Percentiles rank a stretch among this genome's conserved stretches.
phyloP scores from a whole-genome alignment of 2,329 filamentous ascomycete genomes.

The Chrysoporthe puriensis region DNA sequence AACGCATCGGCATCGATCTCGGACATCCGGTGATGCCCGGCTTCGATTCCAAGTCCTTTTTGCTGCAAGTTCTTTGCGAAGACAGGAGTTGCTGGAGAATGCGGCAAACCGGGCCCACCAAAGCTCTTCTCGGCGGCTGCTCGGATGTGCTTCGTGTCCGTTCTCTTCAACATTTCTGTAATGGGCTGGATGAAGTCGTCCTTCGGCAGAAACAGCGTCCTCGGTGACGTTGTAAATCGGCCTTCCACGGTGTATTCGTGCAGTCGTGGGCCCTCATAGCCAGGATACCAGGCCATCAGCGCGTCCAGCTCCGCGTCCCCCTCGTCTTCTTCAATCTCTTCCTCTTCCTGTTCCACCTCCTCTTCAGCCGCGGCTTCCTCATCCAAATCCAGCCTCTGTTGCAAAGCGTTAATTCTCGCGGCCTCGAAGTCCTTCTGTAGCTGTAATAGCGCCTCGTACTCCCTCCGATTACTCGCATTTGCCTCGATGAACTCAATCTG shows the following conservation, averaged over 20 bases:
- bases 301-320: conserved; percentile 39
- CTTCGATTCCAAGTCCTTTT: conserved; percentile 66
- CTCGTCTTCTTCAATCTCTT: conserved; percentile 42
- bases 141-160: conserved; percentile 74
- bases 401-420: conserved; percentile 40
- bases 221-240: conserved; percentile 73
- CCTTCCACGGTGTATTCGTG: conserved; percentile 77
- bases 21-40: conserved; percentile 68
- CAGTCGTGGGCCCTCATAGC: conserved; percentile 51
- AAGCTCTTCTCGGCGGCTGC: conserved; percentile 74
- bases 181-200: conserved; percentile 73
- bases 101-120: conserved; percentile 75
- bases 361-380: conserved; percentile 30
- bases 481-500: conserved; percentile 50
- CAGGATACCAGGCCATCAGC: conserved; percentile 31
- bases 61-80: conserved; percentile 61
- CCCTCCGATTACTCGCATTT: conserved; percentile 57
- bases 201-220: conserved; percentile 75
- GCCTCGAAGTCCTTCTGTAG: conserved; percentile 62
- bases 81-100: conserved; percentile 72
- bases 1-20: conserved; percentile 78
- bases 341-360: conserved; percentile 36
- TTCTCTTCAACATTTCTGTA: conserved; percentile 66
- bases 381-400: conserved; percentile 34
- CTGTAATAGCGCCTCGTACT: conserved; percentile 57